phyloP scores from a whole-genome alignment of 2,329 filamentous ascomycete species.

The Ceratocystis harringtonii region DNA sequence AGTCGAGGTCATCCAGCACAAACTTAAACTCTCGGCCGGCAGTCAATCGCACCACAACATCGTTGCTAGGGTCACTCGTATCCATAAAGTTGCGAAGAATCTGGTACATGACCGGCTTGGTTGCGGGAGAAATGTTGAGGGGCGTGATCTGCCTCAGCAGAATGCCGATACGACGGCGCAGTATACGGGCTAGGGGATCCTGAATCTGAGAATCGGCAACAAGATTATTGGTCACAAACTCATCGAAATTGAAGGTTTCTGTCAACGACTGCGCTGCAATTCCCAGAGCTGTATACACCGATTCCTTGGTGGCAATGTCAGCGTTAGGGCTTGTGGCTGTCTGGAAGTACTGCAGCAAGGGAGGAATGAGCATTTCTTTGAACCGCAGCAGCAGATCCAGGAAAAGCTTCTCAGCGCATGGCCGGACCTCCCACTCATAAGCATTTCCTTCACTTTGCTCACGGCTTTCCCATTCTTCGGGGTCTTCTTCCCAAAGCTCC shows the following conservation, averaged over 20 bases:
- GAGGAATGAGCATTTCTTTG: constrained; percentile 64
- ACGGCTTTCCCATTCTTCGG: constrained; percentile 86
- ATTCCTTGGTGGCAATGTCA: constrained; percentile 77
- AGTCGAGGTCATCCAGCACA: constrained; percentile 73
- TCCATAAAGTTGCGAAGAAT: constrained; percentile 80
- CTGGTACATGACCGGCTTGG: constrained; percentile 63
- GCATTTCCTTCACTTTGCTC: constrained; percentile 74
- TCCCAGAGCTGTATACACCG: constrained; percentile 85
- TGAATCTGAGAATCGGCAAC: constrained; percentile 59
- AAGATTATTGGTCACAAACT: constrained; percentile 59
- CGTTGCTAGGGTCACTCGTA: constrained; percentile 62
- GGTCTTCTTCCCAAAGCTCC: constrained; percentile 83
- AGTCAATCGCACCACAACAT: constrained; percentile 81
- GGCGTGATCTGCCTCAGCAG: constrained; percentile 80
- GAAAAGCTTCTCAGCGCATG: constrained; percentile 87
- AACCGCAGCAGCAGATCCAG: constrained; percentile 81
- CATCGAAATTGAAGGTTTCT: constrained; percentile 66
- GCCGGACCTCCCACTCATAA: constrained; percentile 83
- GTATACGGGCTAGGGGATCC: constrained; percentile 54
- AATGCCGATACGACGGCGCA: constrained; percentile 77
- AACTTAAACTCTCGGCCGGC: constrained; percentile 71
- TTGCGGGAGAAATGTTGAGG: constrained; percentile 54
- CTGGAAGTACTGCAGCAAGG: constrained; percentile 69
- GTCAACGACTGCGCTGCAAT: constrained; percentile 65
- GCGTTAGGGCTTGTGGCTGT: constrained; percentile 48